Evolutionary conservation across 1,139 yeast species (phyloP), one percentile per base, ranked within the genome.

Genomic region (Candida sp.): DNA sequence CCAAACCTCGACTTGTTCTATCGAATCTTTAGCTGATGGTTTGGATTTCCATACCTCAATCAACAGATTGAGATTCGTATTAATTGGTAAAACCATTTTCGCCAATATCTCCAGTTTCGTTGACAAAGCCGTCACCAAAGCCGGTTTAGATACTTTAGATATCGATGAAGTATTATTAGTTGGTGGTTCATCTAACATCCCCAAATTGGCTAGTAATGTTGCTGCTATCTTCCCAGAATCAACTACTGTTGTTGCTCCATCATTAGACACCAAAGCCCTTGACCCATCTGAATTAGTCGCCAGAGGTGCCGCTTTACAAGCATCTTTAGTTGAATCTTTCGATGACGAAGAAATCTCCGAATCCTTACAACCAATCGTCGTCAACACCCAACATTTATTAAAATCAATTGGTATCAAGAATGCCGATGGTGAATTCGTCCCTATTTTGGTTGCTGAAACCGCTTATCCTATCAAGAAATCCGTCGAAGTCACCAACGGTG

Each of bases 281-380:
- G 82, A 86, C 73, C 97, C 99, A 49, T 82, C 88, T 58, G 99
- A 95, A 72, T 77, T 90, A 60, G 76, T 86, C 53, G 84, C 96
- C 53, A 86, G 96, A 63, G 99, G 99, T 70, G 96, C 97, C 49
- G 97, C 99, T 48, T 79, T 93, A 63, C 99, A 95, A 76, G 99
- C 97, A 42, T 82, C 96, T 36, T 74, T 95, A 63, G 77, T 91
- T 52, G 87, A 88, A 57, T 74, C 82, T 43, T 89, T 85, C 57
- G 98, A 91, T 60, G 88, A 79, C 47, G 95, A 87, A 43, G 98
- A 91, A 70, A 78, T 93, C 56, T 73, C 77, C 44, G 96, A 90
- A 68, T 85, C 96, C 48, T 75, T 85, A 56, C 87, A 87, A 66
- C 95, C 97, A 39, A 80, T 87, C 47, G 88, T 91, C 49, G 78